Conservation (phyloP, 129 eudicot species). For the Ambrosia artemisiifolia region DNA sequence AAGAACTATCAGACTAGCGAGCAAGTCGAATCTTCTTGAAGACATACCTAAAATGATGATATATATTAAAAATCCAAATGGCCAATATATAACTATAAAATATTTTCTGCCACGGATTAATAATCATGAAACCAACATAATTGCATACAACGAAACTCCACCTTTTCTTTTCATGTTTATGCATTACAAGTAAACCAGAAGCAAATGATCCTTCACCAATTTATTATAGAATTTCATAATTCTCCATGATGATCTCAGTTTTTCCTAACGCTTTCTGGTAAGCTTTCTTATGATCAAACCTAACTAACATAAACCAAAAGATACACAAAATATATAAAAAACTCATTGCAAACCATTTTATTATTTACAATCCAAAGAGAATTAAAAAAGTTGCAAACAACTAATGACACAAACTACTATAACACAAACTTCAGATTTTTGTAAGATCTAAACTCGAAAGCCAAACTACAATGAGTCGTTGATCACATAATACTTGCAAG, state of each 20-base stretch:
- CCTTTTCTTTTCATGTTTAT: constrained; percentile 84
- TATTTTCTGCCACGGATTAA: neutral
- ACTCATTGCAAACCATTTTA: neutral
- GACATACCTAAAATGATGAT: constrained; percentile 53
- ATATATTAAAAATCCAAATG: neutral
- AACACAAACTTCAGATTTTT: neutral
- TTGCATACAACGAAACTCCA: constrained; percentile 25
- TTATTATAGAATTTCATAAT: constrained; percentile 78
- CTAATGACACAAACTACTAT: neutral
- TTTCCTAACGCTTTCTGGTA: neutral
- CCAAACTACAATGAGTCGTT: constrained; percentile 15
- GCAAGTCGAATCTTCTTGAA: constrained; percentile 93
- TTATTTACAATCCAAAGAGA: neutral
- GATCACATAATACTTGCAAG: constrained; percentile 14
- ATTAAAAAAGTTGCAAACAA: neutral
- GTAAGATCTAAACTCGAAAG: no score
- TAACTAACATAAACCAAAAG: constrained; percentile 17
- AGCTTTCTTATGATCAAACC: constrained; percentile 3
- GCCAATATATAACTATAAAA: neutral
- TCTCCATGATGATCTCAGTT: constrained; percentile 45
- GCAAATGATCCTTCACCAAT: constrained; percentile 90
- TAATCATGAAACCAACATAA: neutral
- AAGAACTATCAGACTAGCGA: constrained; percentile 81
- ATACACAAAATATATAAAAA: neutral
- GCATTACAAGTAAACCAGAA: constrained; percentile 80